Evolutionary conservation across 352 stramenopile genomes (phyloP), one percentile per base, ranked within the genome.

Genomic region (Aphanomyces invadans): DNA sequence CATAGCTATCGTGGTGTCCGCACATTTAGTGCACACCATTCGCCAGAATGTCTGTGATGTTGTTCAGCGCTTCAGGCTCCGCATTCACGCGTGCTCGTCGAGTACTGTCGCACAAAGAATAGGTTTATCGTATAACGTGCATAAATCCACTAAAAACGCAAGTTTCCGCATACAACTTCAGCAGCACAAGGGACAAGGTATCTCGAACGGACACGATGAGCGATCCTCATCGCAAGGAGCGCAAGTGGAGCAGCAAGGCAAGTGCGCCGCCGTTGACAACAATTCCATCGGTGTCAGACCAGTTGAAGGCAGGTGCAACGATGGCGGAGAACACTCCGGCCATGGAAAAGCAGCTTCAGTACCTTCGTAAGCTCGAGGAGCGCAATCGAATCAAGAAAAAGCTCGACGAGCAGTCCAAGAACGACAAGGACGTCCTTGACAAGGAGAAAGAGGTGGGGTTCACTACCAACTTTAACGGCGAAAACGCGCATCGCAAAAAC

Each of bases 341-440:
- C 32, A 52, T 86, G 12, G 80, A 89, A 65, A 90, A 88, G 74
- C 82, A 91, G 66, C 64, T 78, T 29, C 79, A 91, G 74, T 93
- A 91, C 68, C 84, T 93, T 62, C 86, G 86, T 72, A 86, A 90
- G 63, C 70, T 93, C 38, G 84, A 93, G 53, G 84, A 93, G 68
- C 78, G 82, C 60, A 91, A 93, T 48, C 79, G 84, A 2, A 72
- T 93, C 23, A 86, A 86, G 70, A 93, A 91, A 72, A 87, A 86
- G 28, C 71, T 93, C 32, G 78, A 82, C 19, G 75, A 72, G 19
- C 73, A 77, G 5, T 77, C 75, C n/a, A 87, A 83, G 65, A 71
- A 71, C 23, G 78, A 79, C 51, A 80, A 80, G 55, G 77, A 80
- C 2, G 70, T 87, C 19, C 75, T 83, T 3, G 76, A 90, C 48